phyloP scores from a whole-genome alignment of 805 yeast species.

The Clavispora asparagi region DNA sequence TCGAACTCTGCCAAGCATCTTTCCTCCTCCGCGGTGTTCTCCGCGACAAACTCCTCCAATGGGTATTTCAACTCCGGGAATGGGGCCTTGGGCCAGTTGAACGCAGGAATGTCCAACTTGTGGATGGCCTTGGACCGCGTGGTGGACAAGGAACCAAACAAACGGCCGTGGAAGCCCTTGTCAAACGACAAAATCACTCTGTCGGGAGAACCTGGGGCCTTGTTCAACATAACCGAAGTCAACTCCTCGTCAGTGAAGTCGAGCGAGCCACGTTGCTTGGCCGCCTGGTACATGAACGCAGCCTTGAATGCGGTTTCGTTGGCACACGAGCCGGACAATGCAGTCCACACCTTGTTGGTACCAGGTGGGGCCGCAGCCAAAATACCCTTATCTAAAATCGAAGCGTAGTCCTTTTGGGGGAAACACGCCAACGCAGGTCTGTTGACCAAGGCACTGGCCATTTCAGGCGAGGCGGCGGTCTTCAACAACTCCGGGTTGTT shows the following conservation, averaged over 20 bases:
- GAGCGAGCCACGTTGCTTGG: constrained; percentile 44
- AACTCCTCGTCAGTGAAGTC: constrained; percentile 45
- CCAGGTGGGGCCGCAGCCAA: constrained; percentile 65
- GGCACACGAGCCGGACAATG: constrained; percentile 64
- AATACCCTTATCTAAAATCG: constrained; percentile 45
- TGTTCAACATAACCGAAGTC: constrained; percentile 44
- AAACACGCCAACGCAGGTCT: constrained; percentile 48
- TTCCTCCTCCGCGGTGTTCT: constrained; percentile 44
- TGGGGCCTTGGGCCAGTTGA: constrained; percentile 53
- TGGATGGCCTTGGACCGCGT: constrained; percentile 55
- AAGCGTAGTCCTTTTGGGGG: constrained; percentile 55
- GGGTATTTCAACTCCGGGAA: constrained; percentile 41
- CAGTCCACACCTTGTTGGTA: constrained; percentile 56
- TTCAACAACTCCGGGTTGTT: constrained; percentile 36
- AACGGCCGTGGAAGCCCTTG: constrained; percentile 52
- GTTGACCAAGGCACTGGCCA: constrained; percentile 37
- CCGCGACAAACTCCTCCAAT: constrained; percentile 28
- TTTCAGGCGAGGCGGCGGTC: constrained; percentile 35
- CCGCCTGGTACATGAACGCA: constrained; percentile 60
- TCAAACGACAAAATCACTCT: constrained; percentile 50
- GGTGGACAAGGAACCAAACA: constrained; percentile 51
- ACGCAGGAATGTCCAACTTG: constrained; percentile 56
- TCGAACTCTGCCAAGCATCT: constrained; percentile 44
- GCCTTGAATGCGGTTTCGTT: constrained; percentile 70
- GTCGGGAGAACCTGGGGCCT: constrained; percentile 49